Evolutionary conservation across 805 yeast genomes (phyloP), one percentile per base, ranked within the genome.

Genomic region (Candida gorgasii): DNA sequence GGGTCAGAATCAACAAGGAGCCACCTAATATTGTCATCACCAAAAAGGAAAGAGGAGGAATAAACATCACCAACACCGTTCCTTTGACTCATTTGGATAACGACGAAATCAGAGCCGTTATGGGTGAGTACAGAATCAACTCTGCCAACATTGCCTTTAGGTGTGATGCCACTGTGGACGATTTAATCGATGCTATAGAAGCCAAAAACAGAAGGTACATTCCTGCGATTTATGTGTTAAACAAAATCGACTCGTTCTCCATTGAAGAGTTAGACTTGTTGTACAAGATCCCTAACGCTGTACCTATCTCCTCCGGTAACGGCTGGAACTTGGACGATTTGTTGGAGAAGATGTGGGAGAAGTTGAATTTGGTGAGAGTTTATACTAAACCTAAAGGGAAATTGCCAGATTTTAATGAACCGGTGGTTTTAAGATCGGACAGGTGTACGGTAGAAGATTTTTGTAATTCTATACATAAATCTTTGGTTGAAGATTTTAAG

Each of bases 321-420:
- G 96, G 95, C 52, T 93, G 99, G 99, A 93, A 93, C 61, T 72
- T 93, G 59, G 99, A 93, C 65, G 98, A 92, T 66, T 75, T 93
- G 53, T 73, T 93, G 53, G 96, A 92, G 58, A 74, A 81, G 61
- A 93, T 93, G 98, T 93, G 99, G 99, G 87, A 83, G 42, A 79
- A 84, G 61, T 77, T 93, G 57, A 83, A 87, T 53, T 73, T 93
- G 58, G 98, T 92, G 30, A 82, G 99, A 61, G 97, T 93, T 15
- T 93, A 92, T 68, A 93, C 99, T 5, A 93, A 92, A 59, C 99
- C 99, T 40, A 93, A 89, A 75, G 98, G 98, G 20, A 79, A 75
- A 53, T 73, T 84, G 53, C 99, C 99, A 7, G 99, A 93, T 65
- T 93, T 92, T 64, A 75, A 75, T 28, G 98, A 93, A 56, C 99